Percentiles rank a stretch among this genome's conserved stretches.
Conservation (phyloP, 768 basidiomycete genomes). For the Pulveroboletus sp. region DNA sequence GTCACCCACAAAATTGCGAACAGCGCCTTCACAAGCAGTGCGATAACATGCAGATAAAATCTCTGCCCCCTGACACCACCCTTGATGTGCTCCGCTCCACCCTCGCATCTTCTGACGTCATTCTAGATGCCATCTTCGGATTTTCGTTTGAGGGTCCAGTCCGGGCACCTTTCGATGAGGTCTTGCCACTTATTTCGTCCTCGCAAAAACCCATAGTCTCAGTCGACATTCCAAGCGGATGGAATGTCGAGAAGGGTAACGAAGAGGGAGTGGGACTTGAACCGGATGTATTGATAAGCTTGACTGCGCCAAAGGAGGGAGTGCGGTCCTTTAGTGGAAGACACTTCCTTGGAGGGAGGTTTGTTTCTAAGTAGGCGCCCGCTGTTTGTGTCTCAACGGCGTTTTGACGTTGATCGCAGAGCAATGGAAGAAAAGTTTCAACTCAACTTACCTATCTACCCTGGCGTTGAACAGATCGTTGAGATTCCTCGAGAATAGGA, state of each 20-base stretch:
- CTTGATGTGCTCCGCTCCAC: constrained; percentile 44
- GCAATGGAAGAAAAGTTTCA: constrained; percentile 66
- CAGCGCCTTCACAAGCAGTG: constrained; percentile 85
- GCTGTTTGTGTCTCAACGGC: neutral
- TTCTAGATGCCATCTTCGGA: constrained; percentile 95
- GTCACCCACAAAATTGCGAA: neutral
- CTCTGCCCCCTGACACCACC: constrained; percentile 51
- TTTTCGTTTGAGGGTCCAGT: constrained; percentile 95
- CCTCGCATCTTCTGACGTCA: constrained; percentile 64
- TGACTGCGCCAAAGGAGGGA: constrained; percentile 94
- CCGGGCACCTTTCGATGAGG: constrained; percentile 79
- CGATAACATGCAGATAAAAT: constrained; percentile 80
- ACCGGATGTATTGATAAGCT: constrained; percentile 78
- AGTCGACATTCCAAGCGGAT: constrained; percentile 95
- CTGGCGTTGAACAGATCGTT: constrained; percentile 77
- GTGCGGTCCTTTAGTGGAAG: constrained; percentile 70
- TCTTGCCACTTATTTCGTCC: constrained; percentile 59
- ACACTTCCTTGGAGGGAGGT: constrained; percentile 93
- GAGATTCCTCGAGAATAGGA: constrained; percentile 45
- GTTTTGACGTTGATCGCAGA: constrained; percentile 38
- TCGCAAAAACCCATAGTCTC: constrained; percentile 81
- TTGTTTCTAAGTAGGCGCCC: constrained; percentile 75
- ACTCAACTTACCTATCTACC: constrained; percentile 80
- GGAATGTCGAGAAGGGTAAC: constrained; percentile 86
- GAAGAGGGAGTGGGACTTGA: constrained; percentile 50